Base-by-base conservation (phyloP, 768 basidiomycete species). In the Agaricus sinodeliciosus region DNA sequence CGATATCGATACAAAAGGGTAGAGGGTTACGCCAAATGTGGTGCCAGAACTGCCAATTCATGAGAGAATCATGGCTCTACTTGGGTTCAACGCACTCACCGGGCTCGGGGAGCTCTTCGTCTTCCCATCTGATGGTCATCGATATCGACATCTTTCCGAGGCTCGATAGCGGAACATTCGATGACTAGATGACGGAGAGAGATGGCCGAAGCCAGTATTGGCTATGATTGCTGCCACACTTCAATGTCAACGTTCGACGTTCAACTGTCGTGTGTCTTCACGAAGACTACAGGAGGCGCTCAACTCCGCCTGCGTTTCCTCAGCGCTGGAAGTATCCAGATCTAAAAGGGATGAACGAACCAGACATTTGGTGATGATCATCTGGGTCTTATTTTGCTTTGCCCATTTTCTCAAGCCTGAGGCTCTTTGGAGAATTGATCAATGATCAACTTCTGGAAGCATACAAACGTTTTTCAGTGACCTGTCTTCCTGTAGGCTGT, bases 91-190 rank as follows among this genome's bases (percentile, higher is more conserved):
- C 27, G 26, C 40, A 35, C 26, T 25, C 22, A 22, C 39, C 40
- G 41, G 34, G 39, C 25, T 54, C 41, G 28, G 46, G 39, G 1
- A 31, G 31, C 11, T 26, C 9, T 2, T 7, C 46, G 7, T 18
- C 8, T 41, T 48, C 52, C 46, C 40, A 42, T 39, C 46, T 43
- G 52, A 54, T 54, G 27, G 6, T 31, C 34, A 42, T 31, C 31
- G 11, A 31, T 31, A 31, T 31, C 31, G 31, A 31, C 25, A 27
- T 45, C 26, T 45, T 11, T 7, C 41, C 31, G 12, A 18, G n/a
- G 11, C n/a, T 41, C 39, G 31, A 39, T 36, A 25, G 45, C 51
- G 51, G 37, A 40, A 45, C 36, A 27, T 28, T 31, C 18, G 40
- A 53, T 19, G 34, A 31, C 45, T 46, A 53, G 37, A 48, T 25